Conservation (phyloP, 176 grass and related monocot species). For the Themeda triandra region DNA sequence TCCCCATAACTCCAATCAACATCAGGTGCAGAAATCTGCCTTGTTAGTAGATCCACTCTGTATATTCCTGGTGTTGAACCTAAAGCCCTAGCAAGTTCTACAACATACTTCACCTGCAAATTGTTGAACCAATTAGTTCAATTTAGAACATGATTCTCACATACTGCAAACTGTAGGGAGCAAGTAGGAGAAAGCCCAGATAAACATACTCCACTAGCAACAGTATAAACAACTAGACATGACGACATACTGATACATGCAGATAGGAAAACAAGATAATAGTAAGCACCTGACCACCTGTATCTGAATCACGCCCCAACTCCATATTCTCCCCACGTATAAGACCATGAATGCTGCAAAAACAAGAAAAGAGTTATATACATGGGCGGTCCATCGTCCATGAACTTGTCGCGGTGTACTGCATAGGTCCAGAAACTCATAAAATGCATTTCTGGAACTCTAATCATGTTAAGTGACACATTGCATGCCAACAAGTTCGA, state of each 20-base stretch:
- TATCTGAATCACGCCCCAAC: slow-evolving; percentile 83
- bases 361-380: background rate
- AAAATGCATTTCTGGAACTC: background rate
- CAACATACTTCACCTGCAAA: slow-evolving; percentile 82
- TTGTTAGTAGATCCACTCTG: slow-evolving; percentile 69
- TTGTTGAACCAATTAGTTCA: slow-evolving; percentile 16
- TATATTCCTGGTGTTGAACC: slow-evolving; percentile 77
- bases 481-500: background rate
- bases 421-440: background rate
- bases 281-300: slow-evolving; percentile 76
- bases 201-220: background rate
- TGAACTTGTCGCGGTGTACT: background rate
- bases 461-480: background rate
- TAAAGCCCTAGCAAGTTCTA: slow-evolving; percentile 77
- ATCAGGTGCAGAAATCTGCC: slow-evolving; percentile 63
- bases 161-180: slow-evolving; percentile 2
- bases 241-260: background rate
- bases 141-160: background rate
- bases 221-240: slow-evolving; percentile 5
- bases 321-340: slow-evolving; percentile 93
- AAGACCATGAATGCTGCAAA: slow-evolving; percentile 78
- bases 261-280: background rate
- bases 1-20: slow-evolving; percentile 82
- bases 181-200: background rate
- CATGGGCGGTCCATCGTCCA: background rate